Percentiles rank a stretch among this genome's conserved stretches.
phyloP scores from a whole-genome alignment of 2,329 filamentous ascomycete genomes.

The Tolypocladium tropicale region DNA sequence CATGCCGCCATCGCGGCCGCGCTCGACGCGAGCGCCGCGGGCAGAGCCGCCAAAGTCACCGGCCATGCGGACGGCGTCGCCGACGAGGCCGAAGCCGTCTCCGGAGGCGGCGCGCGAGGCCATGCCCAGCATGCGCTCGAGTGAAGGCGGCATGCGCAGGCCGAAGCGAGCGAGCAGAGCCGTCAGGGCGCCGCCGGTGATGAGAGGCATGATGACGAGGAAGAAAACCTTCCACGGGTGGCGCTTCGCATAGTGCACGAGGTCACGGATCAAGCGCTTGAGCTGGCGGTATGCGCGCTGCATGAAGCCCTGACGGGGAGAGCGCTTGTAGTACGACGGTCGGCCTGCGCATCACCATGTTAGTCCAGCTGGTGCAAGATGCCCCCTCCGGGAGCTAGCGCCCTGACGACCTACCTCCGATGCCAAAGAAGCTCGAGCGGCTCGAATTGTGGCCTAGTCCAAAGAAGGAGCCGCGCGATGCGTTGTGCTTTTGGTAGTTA shows the following conservation, averaged over 20 bases:
- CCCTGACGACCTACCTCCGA: conserved; percentile 12
- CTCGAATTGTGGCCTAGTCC: conserved; percentile 30
- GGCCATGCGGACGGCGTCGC: conserved; percentile 46
- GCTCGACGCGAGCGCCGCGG: conserved; percentile 19
- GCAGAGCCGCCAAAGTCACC: conserved; percentile 17
- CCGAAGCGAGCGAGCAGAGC: conserved; percentile 72
- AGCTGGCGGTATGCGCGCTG: conserved; percentile 64
- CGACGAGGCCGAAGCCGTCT: conserved; percentile 34
- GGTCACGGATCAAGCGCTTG: conserved; percentile 67
- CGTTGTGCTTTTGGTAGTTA: conserved; percentile 28
- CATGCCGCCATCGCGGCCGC: conserved; percentile 20
- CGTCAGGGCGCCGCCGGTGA: conserved; percentile 73
- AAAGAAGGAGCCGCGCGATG: conserved; percentile 36
- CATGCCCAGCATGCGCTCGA: conserved; percentile 49
- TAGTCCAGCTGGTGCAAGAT: neutral
- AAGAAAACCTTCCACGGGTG: conserved; percentile 84
- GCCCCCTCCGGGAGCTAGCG: neutral
- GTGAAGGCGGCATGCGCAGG: conserved; percentile 56
- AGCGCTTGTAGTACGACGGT: conserved; percentile 66
- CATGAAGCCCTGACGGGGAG: conserved; percentile 71
- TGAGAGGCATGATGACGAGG: conserved; percentile 76
- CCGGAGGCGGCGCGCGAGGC: conserved; percentile 40
- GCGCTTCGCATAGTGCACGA: conserved; percentile 69
- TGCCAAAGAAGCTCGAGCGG: conserved; percentile 35
- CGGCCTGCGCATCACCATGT: conserved; percentile 25